Evolutionary conservation across 2,329 filamentous ascomycete genomes (phyloP).

Genomic region (Metarhizium guizhouense): DNA sequence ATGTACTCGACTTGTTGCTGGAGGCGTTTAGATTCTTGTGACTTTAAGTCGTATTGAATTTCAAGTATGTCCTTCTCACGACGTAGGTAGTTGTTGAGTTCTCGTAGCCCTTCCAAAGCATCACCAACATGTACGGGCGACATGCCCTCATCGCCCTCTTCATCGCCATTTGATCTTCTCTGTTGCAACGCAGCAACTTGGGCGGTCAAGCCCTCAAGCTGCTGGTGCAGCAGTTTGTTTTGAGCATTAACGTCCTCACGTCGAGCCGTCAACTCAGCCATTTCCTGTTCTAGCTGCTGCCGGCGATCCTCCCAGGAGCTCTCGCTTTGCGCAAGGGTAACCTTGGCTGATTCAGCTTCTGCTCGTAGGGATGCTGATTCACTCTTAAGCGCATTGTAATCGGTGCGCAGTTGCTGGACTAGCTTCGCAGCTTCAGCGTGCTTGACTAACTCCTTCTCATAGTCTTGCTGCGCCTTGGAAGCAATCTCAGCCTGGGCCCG

Average conservation of each 20-base stretch:
- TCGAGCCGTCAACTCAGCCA: constrained; percentile 67
- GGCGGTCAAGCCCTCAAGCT: constrained; percentile 72
- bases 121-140: constrained; percentile 44
- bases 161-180: constrained; percentile 47
- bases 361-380: constrained; percentile 66
- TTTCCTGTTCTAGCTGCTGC: constrained; percentile 73
- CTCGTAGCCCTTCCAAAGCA: constrained; percentile 68
- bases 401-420: constrained; percentile 67
- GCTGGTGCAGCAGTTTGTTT: constrained; percentile 82
- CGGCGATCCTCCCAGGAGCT: constrained; percentile 80
- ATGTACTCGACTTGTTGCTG: constrained; percentile 85
- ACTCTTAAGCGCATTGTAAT: constrained; percentile 75
- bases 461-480: constrained; percentile 85
- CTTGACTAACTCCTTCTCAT: constrained; percentile 88
- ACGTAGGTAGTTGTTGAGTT: constrained; percentile 83
- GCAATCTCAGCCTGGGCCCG: constrained; percentile 92
- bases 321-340: constrained; percentile 69
- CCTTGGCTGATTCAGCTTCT: constrained; percentile 79
- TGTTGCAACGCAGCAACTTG: constrained; percentile 77
- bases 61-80: constrained; percentile 97
- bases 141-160: constrained; percentile 43
- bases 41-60: constrained; percentile 86
- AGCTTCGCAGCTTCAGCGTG: constrained; percentile 91
- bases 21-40: constrained; percentile 78
- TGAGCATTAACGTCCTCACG: constrained; percentile 81